Evolutionary conservation across 1,284 basidiomycete genomes (phyloP).

Genomic region (Cystobasidiaceae sp.): DNA sequence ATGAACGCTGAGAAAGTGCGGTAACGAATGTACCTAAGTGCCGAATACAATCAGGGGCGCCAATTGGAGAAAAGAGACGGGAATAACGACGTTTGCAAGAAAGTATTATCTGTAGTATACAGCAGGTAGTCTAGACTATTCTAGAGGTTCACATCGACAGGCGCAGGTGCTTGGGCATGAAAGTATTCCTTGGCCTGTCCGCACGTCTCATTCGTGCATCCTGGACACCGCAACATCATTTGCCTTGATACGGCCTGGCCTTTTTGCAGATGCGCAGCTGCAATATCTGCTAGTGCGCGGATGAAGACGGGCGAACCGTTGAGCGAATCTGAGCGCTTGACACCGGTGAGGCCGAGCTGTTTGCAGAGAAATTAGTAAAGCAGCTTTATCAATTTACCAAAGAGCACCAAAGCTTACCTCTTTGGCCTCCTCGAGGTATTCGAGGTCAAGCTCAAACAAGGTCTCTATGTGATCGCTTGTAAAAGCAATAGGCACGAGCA

Average conservation of each 20-base stretch:
- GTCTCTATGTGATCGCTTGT: constrained; percentile 99
- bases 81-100: neutral
- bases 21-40: neutral
- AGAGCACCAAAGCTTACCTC: constrained; percentile 59
- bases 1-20: constrained; percentile 61
- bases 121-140: neutral
- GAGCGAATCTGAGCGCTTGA: constrained; percentile 87
- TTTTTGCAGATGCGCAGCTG: constrained; percentile 69
- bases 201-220: constrained; percentile 84
- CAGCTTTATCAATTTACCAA: neutral
- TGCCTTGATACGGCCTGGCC: constrained; percentile 63
- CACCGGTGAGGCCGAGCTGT: constrained; percentile 76
- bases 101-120: neutral
- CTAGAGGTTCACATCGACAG: constrained; percentile 1
- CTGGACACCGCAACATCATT: constrained; percentile 82
- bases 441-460: constrained; percentile 90
- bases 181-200: constrained; percentile 85
- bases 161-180: constrained; percentile 25
- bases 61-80: neutral
- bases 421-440: constrained; percentile 84
- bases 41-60: too few species aligned
- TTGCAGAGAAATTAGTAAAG: neutral
- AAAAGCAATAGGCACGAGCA: constrained; percentile 94
- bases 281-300: constrained; percentile 90
- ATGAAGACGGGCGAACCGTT: constrained; percentile 98